Evolutionary conservation across 2,329 filamentous ascomycete genomes (phyloP).

Genomic region (Cryphonectria parasitica): DNA sequence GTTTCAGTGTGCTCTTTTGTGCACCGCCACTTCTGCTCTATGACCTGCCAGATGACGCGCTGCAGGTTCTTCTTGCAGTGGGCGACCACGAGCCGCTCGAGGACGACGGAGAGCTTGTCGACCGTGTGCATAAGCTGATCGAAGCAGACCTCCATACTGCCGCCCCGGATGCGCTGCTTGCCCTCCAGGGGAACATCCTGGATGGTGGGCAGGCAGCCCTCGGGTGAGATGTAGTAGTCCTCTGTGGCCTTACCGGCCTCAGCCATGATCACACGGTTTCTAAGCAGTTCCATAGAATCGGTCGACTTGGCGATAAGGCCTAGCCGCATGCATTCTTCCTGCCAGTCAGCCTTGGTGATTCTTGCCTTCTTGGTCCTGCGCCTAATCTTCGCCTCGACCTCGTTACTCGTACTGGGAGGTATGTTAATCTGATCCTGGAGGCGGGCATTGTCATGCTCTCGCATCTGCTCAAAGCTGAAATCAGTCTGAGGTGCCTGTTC

Average conservation of each 20-base stretch:
- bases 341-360: conserved; percentile 21
- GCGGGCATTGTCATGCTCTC: not conserved
- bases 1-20: not conserved
- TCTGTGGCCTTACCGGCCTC: conserved; percentile 18
- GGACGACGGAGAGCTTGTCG: conserved; percentile 8
- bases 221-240: conserved; percentile 22
- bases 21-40: conserved; percentile 16
- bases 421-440: not conserved
- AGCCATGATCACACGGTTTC: conserved; percentile 15
- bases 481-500: not conserved
- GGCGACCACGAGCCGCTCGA: conserved; percentile 16
- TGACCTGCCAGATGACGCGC: conserved; percentile 12
- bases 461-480: conserved; percentile 9
- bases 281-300: conserved; percentile 11
- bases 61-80: conserved; percentile 24
- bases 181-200: conserved; percentile 16
- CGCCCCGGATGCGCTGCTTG: conserved; percentile 22
- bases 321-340: conserved; percentile 24
- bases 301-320: conserved; percentile 17
- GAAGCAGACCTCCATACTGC: conserved; percentile 28
- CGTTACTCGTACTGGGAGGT: not conserved
- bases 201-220: conserved; percentile 17
- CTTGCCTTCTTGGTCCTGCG: not conserved
- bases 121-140: conserved; percentile 24
- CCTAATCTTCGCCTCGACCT: not conserved